phyloP scores from a whole-genome alignment of 2,329 filamentous ascomycete genomes.

The Neofusicoccum kwambonambiense region DNA sequence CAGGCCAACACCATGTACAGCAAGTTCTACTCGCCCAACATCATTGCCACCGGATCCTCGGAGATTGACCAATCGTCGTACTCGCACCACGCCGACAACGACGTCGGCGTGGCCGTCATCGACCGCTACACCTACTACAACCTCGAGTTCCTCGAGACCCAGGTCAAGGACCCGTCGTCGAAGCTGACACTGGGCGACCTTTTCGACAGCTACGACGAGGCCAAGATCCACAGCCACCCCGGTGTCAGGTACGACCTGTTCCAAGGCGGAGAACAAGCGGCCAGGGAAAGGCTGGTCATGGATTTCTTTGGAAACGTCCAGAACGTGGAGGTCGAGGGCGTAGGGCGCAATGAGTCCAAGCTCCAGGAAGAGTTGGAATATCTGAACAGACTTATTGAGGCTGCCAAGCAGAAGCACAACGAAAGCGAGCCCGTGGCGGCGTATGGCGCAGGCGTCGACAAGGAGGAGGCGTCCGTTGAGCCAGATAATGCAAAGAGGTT shows the following conservation, averaged over 20 bases:
- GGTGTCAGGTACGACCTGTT: conserved; percentile 97
- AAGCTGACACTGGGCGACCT: conserved; percentile 90
- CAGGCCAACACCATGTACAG: conserved; percentile 99
- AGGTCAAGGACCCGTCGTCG: conserved; percentile 80
- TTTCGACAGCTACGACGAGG: conserved; percentile 93
- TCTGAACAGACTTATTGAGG: conserved; percentile 63
- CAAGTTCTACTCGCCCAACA: conserved; percentile 96
- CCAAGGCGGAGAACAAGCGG: conserved; percentile 73
- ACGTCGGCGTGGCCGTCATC: conserved; percentile 96
- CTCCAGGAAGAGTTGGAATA: conserved; percentile 70
- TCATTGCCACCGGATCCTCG: conserved; percentile 94
- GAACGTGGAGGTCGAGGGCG: conserved; percentile 80
- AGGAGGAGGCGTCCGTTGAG: conserved; percentile 15
- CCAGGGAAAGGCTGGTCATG: conserved; percentile 77
- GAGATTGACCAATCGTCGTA: conserved; percentile 96
- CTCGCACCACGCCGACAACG: conserved; percentile 95
- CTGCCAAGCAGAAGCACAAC: conserved; percentile 44
- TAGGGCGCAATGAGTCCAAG: conserved; percentile 44
- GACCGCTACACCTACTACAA: conserved; percentile 99
- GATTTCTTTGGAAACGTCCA: conserved; percentile 99
- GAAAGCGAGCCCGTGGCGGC: conserved; percentile 27
- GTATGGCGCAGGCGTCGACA: conserved; percentile 26
- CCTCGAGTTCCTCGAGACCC: conserved; percentile 89
- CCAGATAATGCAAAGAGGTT: conserved; percentile 24
- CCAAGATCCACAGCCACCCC: conserved; percentile 90